Evolutionary conservation across 2,329 filamentous ascomycete species (phyloP).

Genomic region (Myriosclerotinia curreyana): DNA sequence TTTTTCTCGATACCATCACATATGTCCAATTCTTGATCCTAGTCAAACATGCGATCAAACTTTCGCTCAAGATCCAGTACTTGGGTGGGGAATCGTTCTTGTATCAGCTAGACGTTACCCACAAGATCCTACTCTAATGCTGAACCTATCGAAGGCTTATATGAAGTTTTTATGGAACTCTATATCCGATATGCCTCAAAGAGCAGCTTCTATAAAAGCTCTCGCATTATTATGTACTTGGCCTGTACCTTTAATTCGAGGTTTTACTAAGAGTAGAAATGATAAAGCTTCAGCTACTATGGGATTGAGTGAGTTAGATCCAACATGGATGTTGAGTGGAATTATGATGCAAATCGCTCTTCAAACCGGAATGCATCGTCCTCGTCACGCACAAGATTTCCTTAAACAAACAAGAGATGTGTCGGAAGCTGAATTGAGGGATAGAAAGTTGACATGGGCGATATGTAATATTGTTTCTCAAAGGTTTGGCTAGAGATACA

Average conservation of each 20-base stretch:
- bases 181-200: slow-evolving; percentile 28
- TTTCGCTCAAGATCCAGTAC: slow-evolving; percentile 55
- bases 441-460: slow-evolving; percentile 64
- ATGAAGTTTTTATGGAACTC: slow-evolving; percentile 30
- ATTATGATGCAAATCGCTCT: slow-evolving; percentile 37
- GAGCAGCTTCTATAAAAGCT: slow-evolving; percentile 31
- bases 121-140: slow-evolving; percentile 51
- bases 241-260: slow-evolving; percentile 34
- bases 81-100: slow-evolving; percentile 67
- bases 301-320: slow-evolving; percentile 25
- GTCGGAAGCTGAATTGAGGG: slow-evolving; percentile 37
- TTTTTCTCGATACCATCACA: slow-evolving; percentile 62
- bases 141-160: slow-evolving; percentile 24
- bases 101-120: slow-evolving; percentile 60
- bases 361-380: slow-evolving; percentile 36
- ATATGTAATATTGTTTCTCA: slow-evolving; percentile 67
- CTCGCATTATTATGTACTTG: slow-evolving; percentile 36
- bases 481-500: slow-evolving; percentile 42
- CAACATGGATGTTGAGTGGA: slow-evolving; percentile 34
- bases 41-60: slow-evolving; percentile 54
- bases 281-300: slow-evolving; percentile 21
- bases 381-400: slow-evolving; percentile 28
- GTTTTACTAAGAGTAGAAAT: slow-evolving; percentile 24
- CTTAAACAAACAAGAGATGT: slow-evolving; percentile 31
- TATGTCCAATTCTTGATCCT: slow-evolving; percentile 60